These are phyloP conservation scores for Zymoseptoria ardabiliae DNA, from an alignment of 2,329 filamentous ascomycete species.

Conservation along the genomic window DNA sequence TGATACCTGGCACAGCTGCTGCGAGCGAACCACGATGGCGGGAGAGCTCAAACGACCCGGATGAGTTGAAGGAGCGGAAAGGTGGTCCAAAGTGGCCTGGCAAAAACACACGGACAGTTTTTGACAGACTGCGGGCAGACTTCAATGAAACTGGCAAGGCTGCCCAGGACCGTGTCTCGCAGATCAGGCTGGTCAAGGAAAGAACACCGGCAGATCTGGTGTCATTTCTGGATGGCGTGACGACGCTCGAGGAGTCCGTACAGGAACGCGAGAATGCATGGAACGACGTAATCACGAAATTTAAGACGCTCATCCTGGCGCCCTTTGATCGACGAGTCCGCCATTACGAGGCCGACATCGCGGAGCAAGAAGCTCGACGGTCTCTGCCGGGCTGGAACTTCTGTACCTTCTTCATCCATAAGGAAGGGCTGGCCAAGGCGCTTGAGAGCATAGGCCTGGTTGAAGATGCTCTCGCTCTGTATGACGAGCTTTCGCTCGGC, in stretches of 20 bases:
- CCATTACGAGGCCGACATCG: conserved; percentile 96
- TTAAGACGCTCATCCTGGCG: conserved; percentile 77
- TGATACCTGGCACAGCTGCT: conserved; percentile 76
- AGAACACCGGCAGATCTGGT: conserved; percentile 39
- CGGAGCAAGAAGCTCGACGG: conserved; percentile 83
- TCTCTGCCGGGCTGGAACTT: conserved; percentile 95
- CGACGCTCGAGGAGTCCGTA: conserved; percentile 59
- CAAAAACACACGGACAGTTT: conserved; percentile 67
- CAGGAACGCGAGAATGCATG: conserved; percentile 77
- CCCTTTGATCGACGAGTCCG: conserved; percentile 86
- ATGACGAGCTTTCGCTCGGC: conserved; percentile 86
- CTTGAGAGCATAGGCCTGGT: conserved; percentile 95
- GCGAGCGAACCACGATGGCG: conserved; percentile 67
- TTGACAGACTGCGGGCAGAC: conserved; percentile 84
- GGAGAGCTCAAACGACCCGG: conserved; percentile 40
- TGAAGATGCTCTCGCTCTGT: conserved; percentile 88
- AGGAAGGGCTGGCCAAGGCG: conserved; percentile 85
- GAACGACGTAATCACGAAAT: conserved; percentile 73
- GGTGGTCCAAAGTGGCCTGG: conserved; percentile 68
- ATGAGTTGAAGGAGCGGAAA: conserved; percentile 58
- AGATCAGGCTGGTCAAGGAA: conserved; percentile 64
- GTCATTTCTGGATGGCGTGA: conserved; percentile 36
- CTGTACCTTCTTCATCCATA: conserved; percentile 96
- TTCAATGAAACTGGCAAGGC: conserved; percentile 76
- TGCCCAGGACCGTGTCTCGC: conserved; percentile 68